Evolutionary conservation across 176 grass and related monocot genomes (phyloP).

Genomic region (Miscanthus lutarioriparius): DNA sequence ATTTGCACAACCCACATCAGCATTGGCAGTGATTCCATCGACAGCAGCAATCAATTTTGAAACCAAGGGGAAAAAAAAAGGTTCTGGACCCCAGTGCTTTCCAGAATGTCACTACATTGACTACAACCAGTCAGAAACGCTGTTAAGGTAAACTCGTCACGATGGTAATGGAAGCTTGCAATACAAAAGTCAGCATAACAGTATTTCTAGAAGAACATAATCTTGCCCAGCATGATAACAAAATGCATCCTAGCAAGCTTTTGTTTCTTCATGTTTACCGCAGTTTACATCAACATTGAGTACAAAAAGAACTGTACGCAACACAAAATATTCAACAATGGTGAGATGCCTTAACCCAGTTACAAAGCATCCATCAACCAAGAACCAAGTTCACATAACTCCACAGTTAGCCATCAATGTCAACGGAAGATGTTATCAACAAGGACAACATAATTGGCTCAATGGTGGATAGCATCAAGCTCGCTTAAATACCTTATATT

Average conservation of each 20-base stretch:
- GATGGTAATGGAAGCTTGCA: neutral
- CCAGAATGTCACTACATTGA: neutral
- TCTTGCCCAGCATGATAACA: neutral
- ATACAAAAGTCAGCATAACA: neutral
- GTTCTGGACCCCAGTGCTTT: neutral
- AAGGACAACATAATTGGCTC: neutral
- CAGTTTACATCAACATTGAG: neutral
- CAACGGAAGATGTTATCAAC: neutral
- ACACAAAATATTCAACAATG: neutral
- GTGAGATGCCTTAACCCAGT: neutral
- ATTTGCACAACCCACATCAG: neutral
- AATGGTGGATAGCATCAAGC: neutral
- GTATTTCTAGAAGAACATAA: neutral
- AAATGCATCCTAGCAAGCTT: neutral
- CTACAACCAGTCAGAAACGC: neutral
- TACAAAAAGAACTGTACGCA: neutral
- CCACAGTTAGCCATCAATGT: neutral
- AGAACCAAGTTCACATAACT: neutral
- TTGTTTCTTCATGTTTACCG: neutral
- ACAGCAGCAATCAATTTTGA: neutral
- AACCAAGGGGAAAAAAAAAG: neutral
- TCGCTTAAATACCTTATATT: neutral
- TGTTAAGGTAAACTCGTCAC: neutral
- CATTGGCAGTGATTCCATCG: neutral
- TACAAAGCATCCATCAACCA: neutral